Conservation (phyloP, 208 protist genomes). For the Leishmania tarentolae region DNA sequence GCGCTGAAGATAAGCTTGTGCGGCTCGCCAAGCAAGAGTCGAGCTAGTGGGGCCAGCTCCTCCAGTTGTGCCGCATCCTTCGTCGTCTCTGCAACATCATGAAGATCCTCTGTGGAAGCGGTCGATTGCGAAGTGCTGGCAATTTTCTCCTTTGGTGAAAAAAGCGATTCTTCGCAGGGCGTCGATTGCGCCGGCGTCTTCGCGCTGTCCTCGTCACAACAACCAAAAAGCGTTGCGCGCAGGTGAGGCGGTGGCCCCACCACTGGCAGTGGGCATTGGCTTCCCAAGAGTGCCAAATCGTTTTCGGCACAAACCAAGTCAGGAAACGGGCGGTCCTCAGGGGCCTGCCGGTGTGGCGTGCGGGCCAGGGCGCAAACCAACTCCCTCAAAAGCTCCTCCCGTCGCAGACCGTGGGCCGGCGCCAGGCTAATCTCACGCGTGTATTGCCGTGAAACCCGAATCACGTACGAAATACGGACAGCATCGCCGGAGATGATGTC, state of each 20-base stretch:
- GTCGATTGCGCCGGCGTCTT: background rate
- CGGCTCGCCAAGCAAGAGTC: constrained; percentile 55
- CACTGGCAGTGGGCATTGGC: constrained; percentile 33
- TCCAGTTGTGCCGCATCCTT: constrained; percentile 29
- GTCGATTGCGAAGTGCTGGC: background rate
- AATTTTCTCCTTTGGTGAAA: background rate
- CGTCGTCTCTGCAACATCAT: background rate
- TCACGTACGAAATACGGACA: constrained; percentile 52
- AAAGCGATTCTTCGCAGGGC: background rate
- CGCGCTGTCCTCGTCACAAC: background rate
- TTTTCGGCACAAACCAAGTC: constrained; percentile 36
- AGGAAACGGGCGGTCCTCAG: constrained; percentile 57
- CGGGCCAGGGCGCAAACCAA: constrained; percentile 42
- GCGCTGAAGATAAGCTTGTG: constrained; percentile 74
- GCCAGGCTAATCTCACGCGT: constrained; percentile 25
- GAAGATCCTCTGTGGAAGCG: background rate
- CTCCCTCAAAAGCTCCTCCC: constrained; percentile 30
- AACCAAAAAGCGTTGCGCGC: constrained; percentile 29
- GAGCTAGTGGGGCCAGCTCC: constrained; percentile 40
- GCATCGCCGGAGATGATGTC: constrained; percentile 66
- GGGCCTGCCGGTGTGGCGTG: constrained; percentile 52
- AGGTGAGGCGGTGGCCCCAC: constrained; percentile 43
- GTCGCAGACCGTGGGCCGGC: constrained; percentile 1
- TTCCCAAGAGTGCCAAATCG: constrained; percentile 44
- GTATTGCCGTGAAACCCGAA: constrained; percentile 42